Percentiles rank a stretch among this genome's conserved stretches.
These are phyloP conservation scores for Aplosporella prunicola DNA, from an alignment of 2,329 filamentous ascomycete genomes.

Conservation along the genomic window DNA sequence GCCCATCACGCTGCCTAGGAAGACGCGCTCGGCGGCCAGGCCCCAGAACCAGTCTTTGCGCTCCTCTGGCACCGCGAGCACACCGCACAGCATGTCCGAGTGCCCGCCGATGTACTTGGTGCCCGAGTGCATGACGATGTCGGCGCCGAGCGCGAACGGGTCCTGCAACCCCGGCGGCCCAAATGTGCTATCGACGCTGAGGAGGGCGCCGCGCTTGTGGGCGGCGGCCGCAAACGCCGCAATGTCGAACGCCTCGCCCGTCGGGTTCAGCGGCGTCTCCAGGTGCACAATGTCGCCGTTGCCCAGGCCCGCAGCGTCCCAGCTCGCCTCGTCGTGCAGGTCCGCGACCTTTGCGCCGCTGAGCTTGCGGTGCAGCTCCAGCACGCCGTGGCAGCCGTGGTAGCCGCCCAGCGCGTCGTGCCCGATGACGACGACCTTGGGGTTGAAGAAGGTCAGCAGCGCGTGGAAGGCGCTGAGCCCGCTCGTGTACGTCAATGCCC, in stretches of 20 bases:
- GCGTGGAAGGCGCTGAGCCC: conserved; percentile 86
- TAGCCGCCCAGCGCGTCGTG: conserved; percentile 57
- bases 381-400: conserved; percentile 86
- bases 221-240: conserved; percentile 62
- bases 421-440: conserved; percentile 65
- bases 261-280: conserved; percentile 90
- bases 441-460: conserved; percentile 73
- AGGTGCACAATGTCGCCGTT: conserved; percentile 79
- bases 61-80: conserved; percentile 50
- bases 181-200: conserved; percentile 87
- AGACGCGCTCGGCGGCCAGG: conserved; percentile 60
- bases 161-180: conserved; percentile 83
- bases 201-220: conserved; percentile 58
- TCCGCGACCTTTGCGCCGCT: conserved; percentile 64
- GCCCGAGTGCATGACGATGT: conserved; percentile 83
- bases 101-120: conserved; percentile 97
- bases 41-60: conserved; percentile 28
- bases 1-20: conserved; percentile 76
- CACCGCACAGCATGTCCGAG: conserved; percentile 84
- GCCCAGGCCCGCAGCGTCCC: conserved; percentile 54
- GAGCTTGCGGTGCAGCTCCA: conserved; percentile 63
- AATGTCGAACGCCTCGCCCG: conserved; percentile 70
- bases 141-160: conserved; percentile 71
- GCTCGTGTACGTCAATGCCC: conserved; percentile 66
- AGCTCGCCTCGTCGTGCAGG: conserved; percentile 49